Evolutionary conservation across 2,329 filamentous ascomycete species (phyloP).

Genomic region (Aureobasidium sp.): DNA sequence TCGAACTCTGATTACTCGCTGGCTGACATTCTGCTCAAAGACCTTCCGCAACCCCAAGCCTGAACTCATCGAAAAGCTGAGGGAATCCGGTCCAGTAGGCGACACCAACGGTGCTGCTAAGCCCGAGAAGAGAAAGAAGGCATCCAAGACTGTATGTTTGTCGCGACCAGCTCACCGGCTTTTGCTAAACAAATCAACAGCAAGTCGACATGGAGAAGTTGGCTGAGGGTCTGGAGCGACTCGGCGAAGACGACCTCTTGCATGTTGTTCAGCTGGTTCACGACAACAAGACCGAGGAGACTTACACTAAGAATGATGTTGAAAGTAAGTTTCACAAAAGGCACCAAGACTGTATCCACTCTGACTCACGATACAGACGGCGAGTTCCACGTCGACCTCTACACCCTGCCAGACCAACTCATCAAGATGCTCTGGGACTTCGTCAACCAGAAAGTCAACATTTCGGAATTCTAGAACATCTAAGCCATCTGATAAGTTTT

Average conservation of each 20-base stretch:
- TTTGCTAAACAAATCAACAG: neutral
- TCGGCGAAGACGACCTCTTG: conserved; percentile 86
- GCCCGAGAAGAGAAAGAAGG: conserved; percentile 65
- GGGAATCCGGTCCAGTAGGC: conserved; percentile 71
- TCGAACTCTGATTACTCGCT: neutral
- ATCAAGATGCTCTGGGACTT: conserved; percentile 97
- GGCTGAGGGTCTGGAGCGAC: conserved; percentile 80
- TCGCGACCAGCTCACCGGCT: neutral
- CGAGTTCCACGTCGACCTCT: conserved; percentile 96
- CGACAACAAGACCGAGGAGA: conserved; percentile 89
- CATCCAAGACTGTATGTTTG: conserved; percentile 21
- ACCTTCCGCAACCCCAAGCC: conserved; percentile 90
- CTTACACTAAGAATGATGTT: conserved; percentile 94
- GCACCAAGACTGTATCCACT: conserved; percentile 17
- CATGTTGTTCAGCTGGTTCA: conserved; percentile 97
- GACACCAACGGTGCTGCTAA: conserved; percentile 54
- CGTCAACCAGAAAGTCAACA: conserved; percentile 38
- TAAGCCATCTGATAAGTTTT: neutral
- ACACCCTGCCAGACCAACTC: conserved; percentile 84
- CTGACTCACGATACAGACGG: conserved; percentile 53
- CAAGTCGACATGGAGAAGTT: conserved; percentile 91
- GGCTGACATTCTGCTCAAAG: conserved; percentile 31
- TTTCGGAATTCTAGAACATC: conserved; percentile 20
- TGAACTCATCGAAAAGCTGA: conserved; percentile 68
- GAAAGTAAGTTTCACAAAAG: conserved; percentile 68